Percentiles rank a stretch among this genome's conserved stretches.
phyloP scores from a whole-genome alignment of 345 rosid genomes.

The Eucalyptus coolabah region DNA sequence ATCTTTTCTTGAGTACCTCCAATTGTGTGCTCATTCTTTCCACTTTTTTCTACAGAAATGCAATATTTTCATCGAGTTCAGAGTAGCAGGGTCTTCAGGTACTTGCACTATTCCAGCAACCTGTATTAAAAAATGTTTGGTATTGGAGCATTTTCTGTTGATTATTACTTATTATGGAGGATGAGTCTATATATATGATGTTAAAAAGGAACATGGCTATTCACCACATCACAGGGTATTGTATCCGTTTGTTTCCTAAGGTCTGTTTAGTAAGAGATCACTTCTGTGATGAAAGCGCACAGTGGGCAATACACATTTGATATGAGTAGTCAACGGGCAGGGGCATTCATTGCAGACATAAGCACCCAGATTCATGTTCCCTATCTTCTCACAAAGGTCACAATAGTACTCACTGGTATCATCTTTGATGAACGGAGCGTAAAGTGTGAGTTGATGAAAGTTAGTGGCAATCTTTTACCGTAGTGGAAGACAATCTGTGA shows the following conservation, averaged over 20 bases:
- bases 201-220: not conserved
- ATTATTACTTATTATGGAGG: not conserved
- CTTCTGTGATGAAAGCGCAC: fast-evolving
- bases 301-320: not conserved
- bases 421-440: not conserved
- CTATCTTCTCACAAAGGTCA: not conserved
- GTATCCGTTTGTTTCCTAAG: not conserved
- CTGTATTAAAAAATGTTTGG: too few species aligned
- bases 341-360: not conserved
- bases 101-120: too few species aligned
- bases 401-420: not conserved
- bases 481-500: not conserved
- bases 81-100: not conserved
- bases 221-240: not conserved
- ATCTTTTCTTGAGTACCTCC: too few species aligned
- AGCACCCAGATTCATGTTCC: not conserved
- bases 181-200: not conserved
- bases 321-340: fast-evolving
- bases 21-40: too few species aligned
- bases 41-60: not conserved
- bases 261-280: not conserved
- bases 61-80: not conserved
- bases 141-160: not conserved
- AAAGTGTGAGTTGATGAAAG: not conserved
- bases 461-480: not conserved